Base-by-base conservation (phyloP, 2,329 filamentous ascomycete genomes). In the Talaromyces verruculosus region DNA sequence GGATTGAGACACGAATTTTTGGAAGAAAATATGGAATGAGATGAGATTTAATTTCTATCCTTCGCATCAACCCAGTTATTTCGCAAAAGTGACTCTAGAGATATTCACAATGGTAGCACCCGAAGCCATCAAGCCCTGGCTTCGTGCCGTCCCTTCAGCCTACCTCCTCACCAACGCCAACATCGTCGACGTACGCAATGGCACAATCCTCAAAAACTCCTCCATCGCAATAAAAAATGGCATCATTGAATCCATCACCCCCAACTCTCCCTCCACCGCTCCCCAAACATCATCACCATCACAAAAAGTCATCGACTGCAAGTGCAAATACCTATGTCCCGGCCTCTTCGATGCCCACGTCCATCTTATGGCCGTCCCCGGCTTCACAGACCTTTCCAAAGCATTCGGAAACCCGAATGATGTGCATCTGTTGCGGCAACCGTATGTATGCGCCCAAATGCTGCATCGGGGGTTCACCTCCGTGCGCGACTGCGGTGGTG, bases 401-500 rank as follows among this genome's bases (percentile, higher is more conserved):
- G 55, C 55, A 8, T 57, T 57, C 11, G 55, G 45, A 2, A 47
- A 47, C 41, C 58, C 63, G 7, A 63, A 63, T n/a, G 55, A 58
- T 39, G 55, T 58, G 55, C 55, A 58, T 15, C 8, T 63, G 22
- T 15, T 65, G 3, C 55, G 63, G 15, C 65, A 68, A 43, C 67
- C 67, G 22, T 65, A 65, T 51, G 67, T 65, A 33, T 67, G 62
- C 33, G 33, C 74, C 5, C 79, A 84, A 65, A 87, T 87, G 76
- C 79, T 88, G 0, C 73, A 76, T 47, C 80, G 85, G 19, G 86
- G 87, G 1, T 88, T 88, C 75, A 88, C 87, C 1, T 84, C 79
- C 1, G 79, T 85, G 2, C 81, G 87, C 3, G 86, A 89, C 71
- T 85, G 83, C 39, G 86, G 85, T 0, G 87, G 87, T 3, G 85